Base-by-base conservation (phyloP, 164 flowering plant species). In the Euptelea pleiosperma region DNA sequence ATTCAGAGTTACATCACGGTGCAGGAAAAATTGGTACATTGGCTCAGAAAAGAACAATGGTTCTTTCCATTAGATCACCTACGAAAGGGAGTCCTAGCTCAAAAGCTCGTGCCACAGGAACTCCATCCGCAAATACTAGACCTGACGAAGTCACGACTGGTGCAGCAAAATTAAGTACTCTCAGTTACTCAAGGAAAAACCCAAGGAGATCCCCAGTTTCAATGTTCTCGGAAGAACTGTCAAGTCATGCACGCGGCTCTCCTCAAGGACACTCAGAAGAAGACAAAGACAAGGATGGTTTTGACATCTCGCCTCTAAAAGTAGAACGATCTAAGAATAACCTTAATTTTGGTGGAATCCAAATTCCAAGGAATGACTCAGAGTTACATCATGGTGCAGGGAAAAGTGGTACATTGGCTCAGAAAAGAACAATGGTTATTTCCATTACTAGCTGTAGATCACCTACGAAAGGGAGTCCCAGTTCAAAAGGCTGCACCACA, bases 161-260 rank as follows among this genome's bases (percentile, higher is more conserved):
- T 54, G 51, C n/a, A 9, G 26, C 28, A 21, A 79, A 65, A 51
- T 35, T 16, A 15, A 57, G 44, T 62, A 7, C 70, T 40, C 1
- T 28, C 40, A 78, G 71, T 70, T 66, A 73, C 59, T 52, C 72
- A 1, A 75, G 81, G 63, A 82, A 73, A 70, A 62, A 55, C 24
- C 70, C 70, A n/a, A 51, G 51, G 67, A 76, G 52, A 57, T 59
- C 76, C 30, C 50, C 73, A 51, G 62, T 50, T 50, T 60, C 79
- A 48, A 24, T 39, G 10, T 44, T 30, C 33, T 51, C 67, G 1
- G 71, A 55, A 44, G 71, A 60, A 34, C 55, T 11, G n/a, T 61
- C 79, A 49, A 60, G 45, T 55, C 66, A 62, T 49, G 5, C 6
- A 42, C 58, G 19, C 19, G 66, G 57, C 29, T 58, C 73, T 66